Conservation (phyloP, 345 rosid species). For the Stellera chamaejasme region DNA sequence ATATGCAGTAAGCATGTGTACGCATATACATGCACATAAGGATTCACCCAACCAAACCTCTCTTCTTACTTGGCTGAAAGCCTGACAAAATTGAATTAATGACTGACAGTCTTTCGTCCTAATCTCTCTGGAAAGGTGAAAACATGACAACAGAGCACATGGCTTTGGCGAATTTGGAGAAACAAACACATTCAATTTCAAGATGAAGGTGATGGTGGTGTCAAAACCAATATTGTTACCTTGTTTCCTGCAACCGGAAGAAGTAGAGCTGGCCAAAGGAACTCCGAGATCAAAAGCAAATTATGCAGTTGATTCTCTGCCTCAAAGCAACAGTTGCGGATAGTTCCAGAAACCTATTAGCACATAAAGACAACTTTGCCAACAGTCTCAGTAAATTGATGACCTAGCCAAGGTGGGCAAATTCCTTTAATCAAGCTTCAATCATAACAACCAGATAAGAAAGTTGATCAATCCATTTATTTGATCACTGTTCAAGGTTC, state of each 20-base stretch:
- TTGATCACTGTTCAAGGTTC: too few relatives aligned
- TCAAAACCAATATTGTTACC: conserved; percentile 24
- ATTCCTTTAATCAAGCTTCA: conserved; percentile 5
- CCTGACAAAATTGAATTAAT: too few relatives aligned
- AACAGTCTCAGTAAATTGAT: background rate
- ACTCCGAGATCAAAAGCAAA: conserved; percentile 76
- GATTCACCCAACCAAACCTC: too few relatives aligned
- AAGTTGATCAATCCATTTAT: too few relatives aligned
- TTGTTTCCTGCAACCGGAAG: conserved; percentile 89
- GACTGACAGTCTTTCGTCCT: too few relatives aligned
- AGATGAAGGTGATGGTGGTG: background rate
- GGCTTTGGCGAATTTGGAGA: too few relatives aligned
- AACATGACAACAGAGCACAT: too few relatives aligned
- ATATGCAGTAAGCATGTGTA: too few relatives aligned
- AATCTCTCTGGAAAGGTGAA: too few relatives aligned
- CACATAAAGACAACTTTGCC: conserved; percentile 9
- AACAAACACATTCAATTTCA: background rate
- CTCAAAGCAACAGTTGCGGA: conserved; percentile 87
- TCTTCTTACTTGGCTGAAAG: too few relatives aligned
- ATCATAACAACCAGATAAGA: too few relatives aligned
- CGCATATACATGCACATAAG: too few relatives aligned
- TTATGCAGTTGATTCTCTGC: conserved; percentile 79
- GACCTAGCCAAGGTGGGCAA: conserved; percentile 1
- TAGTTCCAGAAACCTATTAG: conserved; percentile 73
- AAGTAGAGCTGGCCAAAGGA: conserved; percentile 92